phyloP scores from a whole-genome alignment of 2,329 filamentous ascomycete species.

The Aspergillus brunneoviolaceus region DNA sequence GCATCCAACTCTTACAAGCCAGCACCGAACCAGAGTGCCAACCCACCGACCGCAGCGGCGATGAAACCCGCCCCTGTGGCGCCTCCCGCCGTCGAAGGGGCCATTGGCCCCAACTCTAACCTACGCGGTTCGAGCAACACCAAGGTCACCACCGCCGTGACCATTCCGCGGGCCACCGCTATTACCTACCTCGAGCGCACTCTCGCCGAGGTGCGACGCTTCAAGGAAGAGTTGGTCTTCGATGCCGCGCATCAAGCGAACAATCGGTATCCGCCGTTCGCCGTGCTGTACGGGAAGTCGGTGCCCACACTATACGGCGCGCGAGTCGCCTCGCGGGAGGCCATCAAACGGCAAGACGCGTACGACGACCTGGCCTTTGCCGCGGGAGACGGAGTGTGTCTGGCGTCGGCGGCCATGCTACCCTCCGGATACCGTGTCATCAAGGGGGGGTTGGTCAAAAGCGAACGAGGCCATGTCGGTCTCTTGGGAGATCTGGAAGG shows the following conservation, averaged over 20 bases:
- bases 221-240: slow-evolving; percentile 73
- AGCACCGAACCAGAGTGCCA: slow-evolving; percentile 2
- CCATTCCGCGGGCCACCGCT: slow-evolving; percentile 56
- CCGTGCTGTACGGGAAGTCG: slow-evolving; percentile 81
- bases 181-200: slow-evolving; percentile 72
- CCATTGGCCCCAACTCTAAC: slow-evolving; percentile 27
- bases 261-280: slow-evolving; percentile 80
- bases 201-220: slow-evolving; percentile 67
- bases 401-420: slow-evolving; percentile 81
- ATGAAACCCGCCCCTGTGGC: background rate
- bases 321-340: slow-evolving; percentile 69
- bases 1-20: background rate
- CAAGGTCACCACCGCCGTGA: slow-evolving; percentile 36
- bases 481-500: slow-evolving; percentile 81
- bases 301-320: slow-evolving; percentile 83
- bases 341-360: slow-evolving; percentile 71
- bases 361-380: slow-evolving; percentile 88
- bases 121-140: slow-evolving; percentile 24
- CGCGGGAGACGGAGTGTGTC: slow-evolving; percentile 83
- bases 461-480: slow-evolving; percentile 82
- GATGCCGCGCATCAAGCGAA: slow-evolving; percentile 55
- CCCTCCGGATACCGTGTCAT: slow-evolving; percentile 75
- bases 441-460: slow-evolving; percentile 71
- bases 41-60: background rate
- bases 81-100: slow-evolving; percentile 31